Conservation (phyloP, 208 protist genomes). For the Strigomonas culicis region DNA sequence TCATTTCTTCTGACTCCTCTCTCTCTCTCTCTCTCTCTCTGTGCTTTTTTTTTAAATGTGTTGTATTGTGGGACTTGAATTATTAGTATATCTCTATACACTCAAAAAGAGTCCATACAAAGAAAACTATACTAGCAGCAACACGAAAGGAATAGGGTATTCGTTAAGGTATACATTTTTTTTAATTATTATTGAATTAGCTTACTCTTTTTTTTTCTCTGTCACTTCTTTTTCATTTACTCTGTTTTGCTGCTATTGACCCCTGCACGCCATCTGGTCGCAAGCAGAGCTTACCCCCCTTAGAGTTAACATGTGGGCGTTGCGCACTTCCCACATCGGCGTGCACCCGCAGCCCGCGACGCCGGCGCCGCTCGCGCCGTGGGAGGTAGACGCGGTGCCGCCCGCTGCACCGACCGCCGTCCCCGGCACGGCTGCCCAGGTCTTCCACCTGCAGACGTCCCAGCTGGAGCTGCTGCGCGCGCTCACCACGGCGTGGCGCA, state of each 20-base stretch:
- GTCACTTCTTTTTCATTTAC: too few species aligned
- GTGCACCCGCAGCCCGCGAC: too few species aligned
- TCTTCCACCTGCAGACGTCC: not conserved
- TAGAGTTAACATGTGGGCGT: too few species aligned
- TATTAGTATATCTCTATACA: not conserved
- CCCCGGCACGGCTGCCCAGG: too few species aligned
- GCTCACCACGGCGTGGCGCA: not conserved
- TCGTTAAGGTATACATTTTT: not conserved
- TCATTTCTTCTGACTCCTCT: constrained; percentile 1
- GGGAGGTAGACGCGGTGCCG: too few species aligned
- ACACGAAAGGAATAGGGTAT: too few species aligned
- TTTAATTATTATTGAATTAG: not conserved
- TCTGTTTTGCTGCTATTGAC: too few species aligned
- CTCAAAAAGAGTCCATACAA: not conserved
- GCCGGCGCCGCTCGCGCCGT: not conserved
- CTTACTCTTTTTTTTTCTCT: too few species aligned
- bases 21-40: not conserved
- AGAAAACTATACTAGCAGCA: not conserved
- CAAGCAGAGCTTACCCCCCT: too few species aligned
- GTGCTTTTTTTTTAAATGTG: not conserved
- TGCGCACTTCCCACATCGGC: too few species aligned
- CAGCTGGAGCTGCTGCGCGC: not conserved
- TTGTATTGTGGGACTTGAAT: not conserved
- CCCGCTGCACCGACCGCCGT: not conserved
- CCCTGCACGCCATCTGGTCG: too few species aligned